phyloP scores from a whole-genome alignment of 2,329 filamentous ascomycete species.

The Botrytis paeoniae region DNA sequence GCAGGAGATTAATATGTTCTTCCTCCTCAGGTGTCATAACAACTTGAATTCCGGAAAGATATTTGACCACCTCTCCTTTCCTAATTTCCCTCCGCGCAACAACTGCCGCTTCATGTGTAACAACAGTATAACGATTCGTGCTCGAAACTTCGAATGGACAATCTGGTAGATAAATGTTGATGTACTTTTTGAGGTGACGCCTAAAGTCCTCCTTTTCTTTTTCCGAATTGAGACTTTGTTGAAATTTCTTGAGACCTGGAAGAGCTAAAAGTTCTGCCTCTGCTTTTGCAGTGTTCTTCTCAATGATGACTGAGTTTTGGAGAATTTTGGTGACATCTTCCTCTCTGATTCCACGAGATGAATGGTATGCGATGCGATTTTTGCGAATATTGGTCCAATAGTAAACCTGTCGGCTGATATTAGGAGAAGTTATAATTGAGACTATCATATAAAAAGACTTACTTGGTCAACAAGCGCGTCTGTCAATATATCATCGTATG shows the following conservation, averaged over 20 bases:
- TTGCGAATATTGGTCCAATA: conserved; percentile 98
- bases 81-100: conserved; percentile 76
- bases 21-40: conserved; percentile 92
- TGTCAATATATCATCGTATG: conserved; percentile 93
- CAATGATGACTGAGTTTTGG: conserved; percentile 66
- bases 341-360: conserved; percentile 73
- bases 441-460: conserved; percentile 43
- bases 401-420: conserved; percentile 61
- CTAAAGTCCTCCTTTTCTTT: conserved; percentile 85
- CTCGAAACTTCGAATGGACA: conserved; percentile 92
- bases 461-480: conserved; percentile 95
- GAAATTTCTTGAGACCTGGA: conserved; percentile 70
- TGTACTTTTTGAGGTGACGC: conserved; percentile 82
- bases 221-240: conserved; percentile 63
- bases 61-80: conserved; percentile 83
- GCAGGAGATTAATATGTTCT: conserved; percentile 70
- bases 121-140: conserved; percentile 93
- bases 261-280: conserved; percentile 71
- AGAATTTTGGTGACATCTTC: conserved; percentile 60
- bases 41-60: conserved; percentile 87
- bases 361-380: conserved; percentile 81
- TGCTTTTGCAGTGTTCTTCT: conserved; percentile 67
- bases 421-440: conserved; percentile 2
- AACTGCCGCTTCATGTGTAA: conserved; percentile 82
- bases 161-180: conserved; percentile 88